Conservation (phyloP, 306 rosid genomes). For the Citrullus mucosospermus region DNA sequence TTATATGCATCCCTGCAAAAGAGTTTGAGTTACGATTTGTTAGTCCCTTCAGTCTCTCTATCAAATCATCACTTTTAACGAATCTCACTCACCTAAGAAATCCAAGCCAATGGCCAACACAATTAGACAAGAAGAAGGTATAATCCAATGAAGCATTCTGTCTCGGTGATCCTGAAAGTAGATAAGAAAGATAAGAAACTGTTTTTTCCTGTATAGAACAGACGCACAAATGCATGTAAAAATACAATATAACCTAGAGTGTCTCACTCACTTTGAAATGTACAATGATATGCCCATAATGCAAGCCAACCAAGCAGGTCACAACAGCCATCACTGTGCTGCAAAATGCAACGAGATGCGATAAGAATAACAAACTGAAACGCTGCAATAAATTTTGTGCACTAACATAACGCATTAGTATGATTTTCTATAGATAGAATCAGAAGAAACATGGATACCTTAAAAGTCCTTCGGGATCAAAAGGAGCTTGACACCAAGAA, state of each 20-base stretch:
- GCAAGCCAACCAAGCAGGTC: conserved; percentile 91
- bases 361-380: conserved; percentile 7
- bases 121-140: conserved; percentile 50
- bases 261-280: conserved; percentile 53
- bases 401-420: neutral
- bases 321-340: conserved; percentile 89
- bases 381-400: neutral
- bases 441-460: conserved; percentile 28
- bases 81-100: conserved; percentile 36
- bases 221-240: neutral
- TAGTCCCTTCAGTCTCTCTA: neutral
- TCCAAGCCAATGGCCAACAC: conserved; percentile 50
- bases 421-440: neutral
- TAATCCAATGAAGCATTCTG: conserved; percentile 65
- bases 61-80: neutral
- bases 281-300: conserved; percentile 74
- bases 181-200: neutral
- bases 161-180: conserved; percentile 60
- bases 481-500: conserved; percentile 97
- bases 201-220: neutral
- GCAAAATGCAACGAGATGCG: conserved; percentile 3
- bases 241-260: neutral
- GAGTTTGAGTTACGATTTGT: neutral
- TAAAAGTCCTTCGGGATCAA: conserved; percentile 94
- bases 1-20: conserved; percentile 59